These are phyloP conservation scores for Cornus suecica DNA, from an alignment of 148 eudicot species.

Conservation along the genomic window DNA sequence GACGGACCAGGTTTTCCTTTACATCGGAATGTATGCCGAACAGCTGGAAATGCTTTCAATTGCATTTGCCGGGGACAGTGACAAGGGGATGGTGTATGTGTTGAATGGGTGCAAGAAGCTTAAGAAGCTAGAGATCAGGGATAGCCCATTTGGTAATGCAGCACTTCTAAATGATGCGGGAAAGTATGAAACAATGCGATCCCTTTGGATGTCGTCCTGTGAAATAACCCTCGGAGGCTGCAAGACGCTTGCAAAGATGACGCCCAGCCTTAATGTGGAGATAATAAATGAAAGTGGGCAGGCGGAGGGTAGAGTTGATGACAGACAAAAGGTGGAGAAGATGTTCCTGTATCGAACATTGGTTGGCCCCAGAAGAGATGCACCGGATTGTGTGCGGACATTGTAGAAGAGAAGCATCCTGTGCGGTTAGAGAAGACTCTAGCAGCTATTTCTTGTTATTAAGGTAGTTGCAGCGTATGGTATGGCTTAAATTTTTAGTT, in stretches of 20 bases:
- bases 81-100: slow-evolving; percentile 71
- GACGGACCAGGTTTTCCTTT: slow-evolving; percentile 72
- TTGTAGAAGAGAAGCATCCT: slow-evolving; percentile 33
- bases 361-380: slow-evolving; percentile 67
- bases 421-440: not conserved
- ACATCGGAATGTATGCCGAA: slow-evolving; percentile 87
- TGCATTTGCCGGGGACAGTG: slow-evolving; percentile 80
- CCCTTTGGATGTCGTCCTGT: slow-evolving; percentile 97
- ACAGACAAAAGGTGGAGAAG: slow-evolving; percentile 59
- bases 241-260: slow-evolving; percentile 64
- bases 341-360: slow-evolving; percentile 72
- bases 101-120: slow-evolving; percentile 82
- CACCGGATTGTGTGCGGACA: slow-evolving; percentile 69
- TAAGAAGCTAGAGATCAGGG: slow-evolving; percentile 73
- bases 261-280: slow-evolving; percentile 78
- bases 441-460: slow-evolving; percentile 11
- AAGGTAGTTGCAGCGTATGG: slow-evolving; percentile 11
- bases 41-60: slow-evolving; percentile 88
- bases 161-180: slow-evolving; percentile 72
- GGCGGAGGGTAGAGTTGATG: slow-evolving; percentile 33
- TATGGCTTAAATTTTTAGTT: not conserved
- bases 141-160: slow-evolving; percentile 66
- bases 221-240: slow-evolving; percentile 75
- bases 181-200: slow-evolving; percentile 93
- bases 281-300: slow-evolving; percentile 60